Conservation (phyloP, 2,329 filamentous ascomycete genomes). For the Curvularia sp. region DNA sequence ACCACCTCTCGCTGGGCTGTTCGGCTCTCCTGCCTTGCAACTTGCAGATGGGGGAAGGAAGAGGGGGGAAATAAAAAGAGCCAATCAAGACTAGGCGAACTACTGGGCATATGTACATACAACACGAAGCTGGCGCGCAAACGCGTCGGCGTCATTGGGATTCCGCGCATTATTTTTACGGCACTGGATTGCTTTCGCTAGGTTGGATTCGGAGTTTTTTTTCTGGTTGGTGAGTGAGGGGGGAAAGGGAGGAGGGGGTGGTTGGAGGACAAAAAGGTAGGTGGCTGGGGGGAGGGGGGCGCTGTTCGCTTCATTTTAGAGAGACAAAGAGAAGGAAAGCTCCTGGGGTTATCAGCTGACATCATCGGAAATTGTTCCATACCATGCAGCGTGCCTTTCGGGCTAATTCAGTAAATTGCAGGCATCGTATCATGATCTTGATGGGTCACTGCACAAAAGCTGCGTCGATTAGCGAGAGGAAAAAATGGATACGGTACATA, state of each 20-base stretch:
- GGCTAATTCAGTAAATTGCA: background rate
- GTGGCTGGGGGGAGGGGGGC: background rate
- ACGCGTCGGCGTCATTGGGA: background rate
- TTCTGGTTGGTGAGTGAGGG: background rate
- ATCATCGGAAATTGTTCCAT: slow-evolving; percentile 1
- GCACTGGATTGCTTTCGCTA: background rate
- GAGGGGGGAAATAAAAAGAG: background rate
- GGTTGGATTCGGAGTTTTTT: background rate
- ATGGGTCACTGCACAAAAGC: slow-evolving; percentile 10
- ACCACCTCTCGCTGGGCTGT: background rate
- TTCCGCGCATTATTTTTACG: background rate
- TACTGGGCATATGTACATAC: too few species aligned
- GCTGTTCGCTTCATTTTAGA: background rate
- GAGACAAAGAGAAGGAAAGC: background rate
- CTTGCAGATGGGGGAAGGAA: background rate
- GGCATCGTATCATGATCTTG: slow-evolving; percentile 22
- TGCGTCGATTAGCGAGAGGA: slow-evolving; percentile 10
- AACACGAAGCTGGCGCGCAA: background rate
- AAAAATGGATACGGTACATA: slow-evolving; percentile 12
- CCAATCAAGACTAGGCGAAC: background rate
- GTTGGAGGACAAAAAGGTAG: background rate
- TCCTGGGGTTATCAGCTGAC: background rate
- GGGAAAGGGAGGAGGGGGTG: background rate
- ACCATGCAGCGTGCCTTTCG: background rate
- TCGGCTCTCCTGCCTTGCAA: background rate